These are phyloP conservation scores for Cyclotella baltica DNA, from an alignment of 108 stramenopile species.

Conservation along the genomic window DNA sequence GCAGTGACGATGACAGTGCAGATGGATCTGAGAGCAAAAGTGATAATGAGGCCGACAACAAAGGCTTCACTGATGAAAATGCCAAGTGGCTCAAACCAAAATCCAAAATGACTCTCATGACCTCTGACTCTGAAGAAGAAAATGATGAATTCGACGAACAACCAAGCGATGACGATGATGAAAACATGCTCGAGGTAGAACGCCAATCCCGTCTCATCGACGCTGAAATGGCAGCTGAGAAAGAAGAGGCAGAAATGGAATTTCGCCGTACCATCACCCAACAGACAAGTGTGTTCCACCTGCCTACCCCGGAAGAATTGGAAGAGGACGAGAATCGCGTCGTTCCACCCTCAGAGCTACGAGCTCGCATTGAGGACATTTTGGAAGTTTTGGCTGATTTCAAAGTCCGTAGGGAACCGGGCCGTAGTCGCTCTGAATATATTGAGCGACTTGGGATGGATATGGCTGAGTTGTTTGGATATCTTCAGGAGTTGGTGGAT, in stretches of 20 bases:
- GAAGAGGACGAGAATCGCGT: conserved; percentile 88
- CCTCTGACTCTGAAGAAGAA: conserved; percentile 70
- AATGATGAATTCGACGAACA: conserved; percentile 70
- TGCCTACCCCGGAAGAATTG: conserved; percentile 85
- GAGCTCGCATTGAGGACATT: conserved; percentile 91
- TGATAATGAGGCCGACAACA: conserved; percentile 46
- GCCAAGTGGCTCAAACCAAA: conserved; percentile 85
- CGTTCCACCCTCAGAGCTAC: conserved; percentile 90
- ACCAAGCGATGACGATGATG: conserved; percentile 57
- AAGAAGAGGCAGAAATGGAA: conserved; percentile 85
- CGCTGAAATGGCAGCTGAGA: conserved; percentile 68
- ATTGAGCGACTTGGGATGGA: conserved; percentile 89
- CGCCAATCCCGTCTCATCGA: conserved; percentile 74
- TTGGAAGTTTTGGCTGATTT: conserved; percentile 94
- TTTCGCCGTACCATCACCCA: conserved; percentile 80
- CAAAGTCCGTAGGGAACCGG: conserved; percentile 85
- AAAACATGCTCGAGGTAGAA: conserved; percentile 83
- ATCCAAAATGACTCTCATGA: conserved; percentile 56
- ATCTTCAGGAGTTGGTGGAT: conserved; percentile 95
- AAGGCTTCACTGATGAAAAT: conserved; percentile 66
- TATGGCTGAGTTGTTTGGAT: conserved; percentile 95
- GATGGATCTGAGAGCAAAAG: conserved; percentile 17
- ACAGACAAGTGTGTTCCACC: conserved; percentile 81
- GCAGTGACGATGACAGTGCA: conserved; percentile 25
- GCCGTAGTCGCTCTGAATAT: conserved; percentile 92